A percentile compares a stretch with the other conserved stretches of the same genome.
Evolutionary conservation across 352 stramenopile genomes (phyloP).

Genomic region (Phytophthora capsici): DNA sequence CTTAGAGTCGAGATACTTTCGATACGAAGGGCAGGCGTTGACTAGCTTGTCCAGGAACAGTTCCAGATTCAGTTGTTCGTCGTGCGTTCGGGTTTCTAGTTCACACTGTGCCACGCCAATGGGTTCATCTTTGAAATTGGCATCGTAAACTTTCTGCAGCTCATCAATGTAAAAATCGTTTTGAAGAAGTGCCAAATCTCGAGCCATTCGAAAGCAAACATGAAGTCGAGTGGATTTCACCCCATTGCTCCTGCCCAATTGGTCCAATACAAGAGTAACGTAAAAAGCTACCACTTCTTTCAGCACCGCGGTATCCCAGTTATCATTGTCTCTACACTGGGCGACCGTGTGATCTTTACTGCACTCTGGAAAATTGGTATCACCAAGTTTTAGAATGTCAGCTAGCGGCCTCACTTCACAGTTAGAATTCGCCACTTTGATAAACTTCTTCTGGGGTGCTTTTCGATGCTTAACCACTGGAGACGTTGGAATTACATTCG

Average conservation of each 20-base stretch:
- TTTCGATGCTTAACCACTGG: conserved; percentile 5
- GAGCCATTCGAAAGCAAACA: conserved; percentile 49
- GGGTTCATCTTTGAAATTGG: conserved; percentile 5
- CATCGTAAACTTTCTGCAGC: conserved; percentile 42
- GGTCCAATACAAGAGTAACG: conserved; percentile 4
- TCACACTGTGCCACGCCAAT: neutral
- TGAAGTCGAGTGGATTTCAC: conserved; percentile 13
- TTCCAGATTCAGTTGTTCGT: conserved; percentile 30
- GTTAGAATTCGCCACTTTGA: conserved; percentile 22
- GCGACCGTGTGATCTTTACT: neutral
- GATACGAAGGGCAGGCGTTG: conserved; percentile 26
- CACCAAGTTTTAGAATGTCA: conserved; percentile 30
- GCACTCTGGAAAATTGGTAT: neutral
- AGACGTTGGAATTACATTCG: conserved; percentile 6
- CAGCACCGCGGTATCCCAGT: conserved; percentile 15
- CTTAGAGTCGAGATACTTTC: conserved; percentile 8
- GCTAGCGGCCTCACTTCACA: conserved; percentile 19
- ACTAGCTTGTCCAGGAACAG: conserved; percentile 36
- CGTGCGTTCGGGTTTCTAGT: neutral
- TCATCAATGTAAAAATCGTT: conserved; percentile 64
- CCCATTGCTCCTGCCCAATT: neutral
- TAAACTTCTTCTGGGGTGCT: neutral
- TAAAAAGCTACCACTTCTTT: conserved; percentile 29
- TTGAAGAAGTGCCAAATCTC: conserved; percentile 60
- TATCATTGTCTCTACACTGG: neutral